phyloP scores from a whole-genome alignment of 257 asterid genomes.

The Solanum gracilifrons region DNA sequence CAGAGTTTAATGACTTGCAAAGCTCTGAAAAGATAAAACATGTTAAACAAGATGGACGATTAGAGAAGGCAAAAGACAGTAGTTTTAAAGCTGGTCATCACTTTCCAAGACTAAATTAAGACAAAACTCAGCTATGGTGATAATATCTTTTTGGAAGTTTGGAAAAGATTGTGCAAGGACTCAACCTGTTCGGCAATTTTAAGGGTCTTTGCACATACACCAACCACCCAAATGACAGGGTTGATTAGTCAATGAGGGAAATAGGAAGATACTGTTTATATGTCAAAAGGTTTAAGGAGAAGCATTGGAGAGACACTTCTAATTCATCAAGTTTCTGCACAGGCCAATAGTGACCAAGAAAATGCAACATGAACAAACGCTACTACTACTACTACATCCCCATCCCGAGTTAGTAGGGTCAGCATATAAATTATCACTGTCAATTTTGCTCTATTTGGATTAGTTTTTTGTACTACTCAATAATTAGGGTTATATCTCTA shows the following conservation, averaged over 20 bases:
- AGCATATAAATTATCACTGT: neutral
- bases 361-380: neutral
- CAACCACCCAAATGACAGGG: neutral
- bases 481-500: neutral
- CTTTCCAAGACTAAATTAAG: neutral
- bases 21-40: conserved; percentile 46
- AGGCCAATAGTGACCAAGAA: neutral
- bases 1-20: conserved; percentile 38
- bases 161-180: neutral
- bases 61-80: neutral
- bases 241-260: neutral
- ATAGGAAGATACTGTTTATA: neutral
- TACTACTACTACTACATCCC: neutral
- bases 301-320: neutral
- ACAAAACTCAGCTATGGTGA: neutral
- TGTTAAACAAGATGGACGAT: neutral
- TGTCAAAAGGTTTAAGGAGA: neutral
- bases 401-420: neutral
- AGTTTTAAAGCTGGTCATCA: neutral
- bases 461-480: neutral
- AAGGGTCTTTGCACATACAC: neutral
- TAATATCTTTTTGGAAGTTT: neutral
- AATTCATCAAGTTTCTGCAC: neutral
- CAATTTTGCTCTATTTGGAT: neutral
- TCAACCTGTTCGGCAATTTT: neutral